A percentile compares a stretch with the other conserved stretches of the same genome.
Conservation (phyloP, 2,329 filamentous ascomycete genomes). For the Periconia macrospinosa region DNA sequence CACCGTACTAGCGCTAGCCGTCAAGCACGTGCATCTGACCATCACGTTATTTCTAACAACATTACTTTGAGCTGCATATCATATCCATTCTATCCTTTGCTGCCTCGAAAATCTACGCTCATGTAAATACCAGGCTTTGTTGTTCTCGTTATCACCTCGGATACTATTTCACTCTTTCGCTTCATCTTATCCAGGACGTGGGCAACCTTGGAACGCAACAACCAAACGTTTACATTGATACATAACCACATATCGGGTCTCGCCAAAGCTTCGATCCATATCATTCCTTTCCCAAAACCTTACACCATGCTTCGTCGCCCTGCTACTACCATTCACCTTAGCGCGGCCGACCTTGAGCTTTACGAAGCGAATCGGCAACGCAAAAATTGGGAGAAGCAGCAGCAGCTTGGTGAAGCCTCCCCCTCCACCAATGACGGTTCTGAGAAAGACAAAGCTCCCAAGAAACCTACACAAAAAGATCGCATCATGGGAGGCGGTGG, state of each 20-base stretch:
- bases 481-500: constrained; percentile 32
- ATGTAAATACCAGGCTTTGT: too few species aligned
- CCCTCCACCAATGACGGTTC: constrained; percentile 19
- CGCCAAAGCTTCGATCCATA: too few species aligned
- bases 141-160: neutral
- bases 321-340: constrained; percentile 69
- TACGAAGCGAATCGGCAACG: constrained; percentile 65
- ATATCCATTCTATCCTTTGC: too few species aligned
- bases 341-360: constrained; percentile 68
- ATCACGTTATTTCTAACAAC: neutral
- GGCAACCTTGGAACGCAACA: neutral
- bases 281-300: neutral
- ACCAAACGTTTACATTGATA: neutral
- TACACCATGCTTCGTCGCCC: constrained; percentile 65
- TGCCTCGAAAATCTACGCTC: too few species aligned
- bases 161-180: neutral
- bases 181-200: neutral
- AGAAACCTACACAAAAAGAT: constrained; percentile 27
- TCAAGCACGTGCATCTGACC: neutral
- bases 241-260: neutral
- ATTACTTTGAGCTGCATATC: too few species aligned
- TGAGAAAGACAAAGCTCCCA: constrained; percentile 11
- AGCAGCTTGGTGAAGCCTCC: constrained; percentile 18
- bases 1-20: constrained; percentile 8
- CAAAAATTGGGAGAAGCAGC: constrained; percentile 32